Conservation (phyloP, 306 rosid genomes). For the Pyrus communis region DNA sequence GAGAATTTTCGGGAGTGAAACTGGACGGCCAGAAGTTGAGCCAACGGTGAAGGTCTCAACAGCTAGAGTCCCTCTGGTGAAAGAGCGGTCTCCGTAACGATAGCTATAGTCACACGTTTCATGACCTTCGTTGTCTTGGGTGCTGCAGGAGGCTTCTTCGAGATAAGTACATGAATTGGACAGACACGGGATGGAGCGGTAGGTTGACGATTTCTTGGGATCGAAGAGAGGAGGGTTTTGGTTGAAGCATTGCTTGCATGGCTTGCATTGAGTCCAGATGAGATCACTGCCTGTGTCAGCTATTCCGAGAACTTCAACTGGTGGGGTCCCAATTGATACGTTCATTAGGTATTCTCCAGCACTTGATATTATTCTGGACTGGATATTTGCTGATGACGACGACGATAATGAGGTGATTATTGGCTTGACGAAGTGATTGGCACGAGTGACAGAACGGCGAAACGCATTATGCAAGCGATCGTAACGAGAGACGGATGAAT, state of each 20-base stretch:
- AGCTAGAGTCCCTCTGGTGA: conserved; percentile 35
- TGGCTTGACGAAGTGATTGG: background rate
- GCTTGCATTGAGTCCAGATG: conserved; percentile 56
- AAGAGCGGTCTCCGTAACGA: conserved; percentile 38
- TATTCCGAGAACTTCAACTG: conserved; percentile 27
- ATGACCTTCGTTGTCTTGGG: rapidly evolving
- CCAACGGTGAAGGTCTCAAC: conserved; percentile 33
- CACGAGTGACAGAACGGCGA: conserved; percentile 34
- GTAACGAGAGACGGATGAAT: conserved; percentile 23
- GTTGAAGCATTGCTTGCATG: conserved; percentile 41
- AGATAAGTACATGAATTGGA: conserved; percentile 12
- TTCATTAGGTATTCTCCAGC: conserved; percentile 49
- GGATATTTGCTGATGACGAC: background rate
- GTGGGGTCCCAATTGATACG: conserved; percentile 48
- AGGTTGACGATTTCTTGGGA: conserved; percentile 38
- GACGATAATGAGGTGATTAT: too few relatives aligned
- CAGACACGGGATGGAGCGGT: conserved; percentile 13
- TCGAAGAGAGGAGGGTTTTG: conserved; percentile 39
- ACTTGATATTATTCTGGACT: conserved; percentile 12
- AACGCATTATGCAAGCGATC: conserved; percentile 30
- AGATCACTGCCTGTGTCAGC: conserved; percentile 67
- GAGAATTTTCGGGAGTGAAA: conserved; percentile 1
- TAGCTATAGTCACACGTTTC: conserved; percentile 23
- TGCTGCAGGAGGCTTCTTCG: background rate
- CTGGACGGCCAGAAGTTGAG: background rate